phyloP scores from a whole-genome alignment of 2,329 filamentous ascomycete genomes.

The Botrytis porri region DNA sequence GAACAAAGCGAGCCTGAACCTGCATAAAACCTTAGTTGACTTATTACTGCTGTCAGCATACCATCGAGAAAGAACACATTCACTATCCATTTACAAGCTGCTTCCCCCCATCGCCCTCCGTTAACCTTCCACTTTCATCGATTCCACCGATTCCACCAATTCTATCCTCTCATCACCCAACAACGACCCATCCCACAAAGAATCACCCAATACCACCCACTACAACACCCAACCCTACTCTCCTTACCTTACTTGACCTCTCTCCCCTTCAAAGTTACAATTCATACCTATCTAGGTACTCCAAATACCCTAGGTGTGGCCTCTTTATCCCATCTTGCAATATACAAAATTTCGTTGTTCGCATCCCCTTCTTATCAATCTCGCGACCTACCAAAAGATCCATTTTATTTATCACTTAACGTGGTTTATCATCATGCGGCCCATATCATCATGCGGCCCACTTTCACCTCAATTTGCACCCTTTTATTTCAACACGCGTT shows the following conservation, averaged over 20 bases:
- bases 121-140: background rate
- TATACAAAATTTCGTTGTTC: background rate
- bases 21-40: background rate
- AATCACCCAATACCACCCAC: background rate
- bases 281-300: background rate
- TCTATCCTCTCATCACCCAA: background rate
- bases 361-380: background rate
- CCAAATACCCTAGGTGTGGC: background rate
- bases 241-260: background rate
- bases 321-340: background rate
- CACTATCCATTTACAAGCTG: background rate
- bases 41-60: background rate
- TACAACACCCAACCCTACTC: background rate
- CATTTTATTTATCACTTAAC: conserved; percentile 1
- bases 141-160: background rate
- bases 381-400: background rate
- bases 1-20: conserved; percentile 15
- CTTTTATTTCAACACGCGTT: too few species aligned
- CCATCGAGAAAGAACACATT: conserved; percentile 5
- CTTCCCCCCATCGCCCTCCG: background rate
- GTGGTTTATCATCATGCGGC: too few species aligned
- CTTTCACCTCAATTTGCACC: too few species aligned
- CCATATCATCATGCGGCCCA: too few species aligned
- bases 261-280: background rate
- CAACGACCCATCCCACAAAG: background rate